A percentile compares a stretch with the other conserved stretches of the same genome.
Conservation (phyloP, 768 basidiomycete genomes). For the Lactifluus pinguis region DNA sequence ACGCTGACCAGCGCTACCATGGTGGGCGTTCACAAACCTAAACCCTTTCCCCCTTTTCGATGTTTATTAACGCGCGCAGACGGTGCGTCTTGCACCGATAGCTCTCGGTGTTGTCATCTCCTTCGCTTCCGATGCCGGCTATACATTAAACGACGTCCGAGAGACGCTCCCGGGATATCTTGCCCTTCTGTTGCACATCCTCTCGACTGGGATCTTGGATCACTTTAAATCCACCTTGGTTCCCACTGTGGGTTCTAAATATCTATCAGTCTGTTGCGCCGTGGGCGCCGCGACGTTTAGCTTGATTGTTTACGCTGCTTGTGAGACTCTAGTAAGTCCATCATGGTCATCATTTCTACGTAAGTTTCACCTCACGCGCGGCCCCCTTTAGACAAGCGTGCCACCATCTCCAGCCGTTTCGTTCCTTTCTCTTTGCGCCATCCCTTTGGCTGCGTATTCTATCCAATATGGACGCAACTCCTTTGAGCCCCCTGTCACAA, state of each 20-base stretch:
- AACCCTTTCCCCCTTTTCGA: not conserved
- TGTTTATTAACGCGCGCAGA: constrained; percentile 27
- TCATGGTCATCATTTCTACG: not conserved
- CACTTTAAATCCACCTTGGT: constrained; percentile 51
- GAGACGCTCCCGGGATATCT: constrained; percentile 54
- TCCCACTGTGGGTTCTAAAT: constrained; percentile 47
- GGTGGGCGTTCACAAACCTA: constrained; percentile 28
- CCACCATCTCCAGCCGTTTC: constrained; percentile 46
- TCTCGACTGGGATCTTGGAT: constrained; percentile 53
- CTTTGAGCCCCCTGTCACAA: constrained; percentile 38
- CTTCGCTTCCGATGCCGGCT: constrained; percentile 44
- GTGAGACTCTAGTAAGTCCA: constrained; percentile 45
- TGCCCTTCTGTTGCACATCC: constrained; percentile 49
- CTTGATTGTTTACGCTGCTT: constrained; percentile 55
- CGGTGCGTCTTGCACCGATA: constrained; percentile 41
- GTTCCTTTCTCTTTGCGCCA: constrained; percentile 43
- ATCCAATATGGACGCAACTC: constrained; percentile 51
- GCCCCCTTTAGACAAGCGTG: constrained; percentile 12
- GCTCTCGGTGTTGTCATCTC: constrained; percentile 43
- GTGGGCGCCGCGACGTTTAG: constrained; percentile 57
- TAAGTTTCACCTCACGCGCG: not conserved
- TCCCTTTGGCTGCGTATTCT: constrained; percentile 56
- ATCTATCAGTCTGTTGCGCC: constrained; percentile 46
- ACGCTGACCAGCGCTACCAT: constrained; percentile 40
- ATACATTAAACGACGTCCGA: constrained; percentile 35